phyloP scores from a whole-genome alignment of 2,329 filamentous ascomycete species.

The Trichoderma guizhouense region DNA sequence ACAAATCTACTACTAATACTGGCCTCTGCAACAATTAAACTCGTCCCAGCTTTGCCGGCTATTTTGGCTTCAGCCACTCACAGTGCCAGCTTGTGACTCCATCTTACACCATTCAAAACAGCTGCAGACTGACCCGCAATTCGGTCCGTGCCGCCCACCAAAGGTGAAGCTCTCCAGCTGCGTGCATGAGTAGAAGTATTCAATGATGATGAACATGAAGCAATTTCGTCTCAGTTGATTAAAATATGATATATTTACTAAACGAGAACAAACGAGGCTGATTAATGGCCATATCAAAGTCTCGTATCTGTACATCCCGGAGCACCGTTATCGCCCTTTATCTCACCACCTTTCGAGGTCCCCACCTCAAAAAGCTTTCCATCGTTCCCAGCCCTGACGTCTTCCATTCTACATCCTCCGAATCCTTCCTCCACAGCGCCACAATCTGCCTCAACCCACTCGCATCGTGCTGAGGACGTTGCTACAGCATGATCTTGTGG shows the following conservation, averaged over 20 bases:
- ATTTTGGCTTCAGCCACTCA: neutral
- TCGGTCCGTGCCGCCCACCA: slow-evolving; percentile 12
- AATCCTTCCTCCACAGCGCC: neutral
- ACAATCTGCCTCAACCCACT: neutral
- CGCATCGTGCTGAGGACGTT: neutral
- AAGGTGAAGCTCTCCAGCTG: neutral
- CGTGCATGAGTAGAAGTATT: neutral
- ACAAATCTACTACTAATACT: neutral
- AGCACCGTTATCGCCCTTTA: neutral
- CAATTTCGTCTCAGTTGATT: neutral
- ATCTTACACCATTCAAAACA: neutral
- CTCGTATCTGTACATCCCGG: neutral
- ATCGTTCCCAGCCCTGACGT: neutral
- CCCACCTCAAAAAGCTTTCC: slow-evolving; percentile 14
- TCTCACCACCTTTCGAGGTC: neutral
- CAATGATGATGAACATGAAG: neutral
- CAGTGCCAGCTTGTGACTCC: neutral
- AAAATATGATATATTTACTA: neutral
- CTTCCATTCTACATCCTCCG: neutral
- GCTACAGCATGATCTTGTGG: slow-evolving; percentile 16
- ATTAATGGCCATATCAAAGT: neutral
- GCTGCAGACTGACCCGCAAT: slow-evolving; percentile 11
- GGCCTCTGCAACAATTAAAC: neutral
- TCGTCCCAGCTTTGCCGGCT: no score
- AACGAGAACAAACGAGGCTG: neutral